These are phyloP conservation scores for Aspergillus eucalypticola DNA, from an alignment of 2,329 filamentous ascomycete genomes.

Conservation along the genomic window DNA sequence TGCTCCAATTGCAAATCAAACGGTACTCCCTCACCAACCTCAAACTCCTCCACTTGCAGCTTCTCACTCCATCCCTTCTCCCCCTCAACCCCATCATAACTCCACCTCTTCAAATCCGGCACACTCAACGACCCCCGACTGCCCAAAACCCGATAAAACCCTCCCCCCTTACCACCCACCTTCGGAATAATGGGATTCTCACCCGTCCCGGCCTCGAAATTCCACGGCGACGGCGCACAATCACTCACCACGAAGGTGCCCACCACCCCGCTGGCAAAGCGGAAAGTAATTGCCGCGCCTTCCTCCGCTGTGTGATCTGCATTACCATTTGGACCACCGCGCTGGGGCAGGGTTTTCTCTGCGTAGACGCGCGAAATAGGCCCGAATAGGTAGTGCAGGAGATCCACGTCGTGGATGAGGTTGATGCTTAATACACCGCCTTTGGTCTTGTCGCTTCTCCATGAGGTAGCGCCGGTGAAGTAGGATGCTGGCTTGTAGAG, in stretches of 20 bases:
- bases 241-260: conserved; percentile 61
- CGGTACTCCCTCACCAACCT: conserved; percentile 37
- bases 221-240: conserved; percentile 53
- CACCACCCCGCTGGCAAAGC: conserved; percentile 56
- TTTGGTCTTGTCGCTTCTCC: conserved; percentile 45
- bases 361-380: conserved; percentile 55
- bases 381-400: conserved; percentile 59
- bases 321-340: conserved; percentile 28
- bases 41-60: conserved; percentile 37
- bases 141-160: not conserved
- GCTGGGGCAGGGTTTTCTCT: conserved; percentile 48
- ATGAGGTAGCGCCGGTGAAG: conserved; percentile 51
- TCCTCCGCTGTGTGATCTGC: conserved; percentile 54
- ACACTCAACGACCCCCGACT: conserved; percentile 41
- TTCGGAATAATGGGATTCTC: conserved; percentile 58
- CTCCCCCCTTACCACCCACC: conserved; percentile 12
- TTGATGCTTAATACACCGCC: conserved; percentile 60
- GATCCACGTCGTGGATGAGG: conserved; percentile 62
- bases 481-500: conserved; percentile 54
- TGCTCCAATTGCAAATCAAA: conserved; percentile 57
- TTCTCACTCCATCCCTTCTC: conserved; percentile 46
- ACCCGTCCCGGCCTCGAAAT: conserved; percentile 59
- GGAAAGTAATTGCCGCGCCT: conserved; percentile 55
- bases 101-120: conserved; percentile 56
- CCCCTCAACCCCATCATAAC: conserved; percentile 41